Percentiles rank a stretch among this genome's conserved stretches.
Conservation (phyloP, 164 flowering plant genomes). For the Liriodendron chinense region DNA sequence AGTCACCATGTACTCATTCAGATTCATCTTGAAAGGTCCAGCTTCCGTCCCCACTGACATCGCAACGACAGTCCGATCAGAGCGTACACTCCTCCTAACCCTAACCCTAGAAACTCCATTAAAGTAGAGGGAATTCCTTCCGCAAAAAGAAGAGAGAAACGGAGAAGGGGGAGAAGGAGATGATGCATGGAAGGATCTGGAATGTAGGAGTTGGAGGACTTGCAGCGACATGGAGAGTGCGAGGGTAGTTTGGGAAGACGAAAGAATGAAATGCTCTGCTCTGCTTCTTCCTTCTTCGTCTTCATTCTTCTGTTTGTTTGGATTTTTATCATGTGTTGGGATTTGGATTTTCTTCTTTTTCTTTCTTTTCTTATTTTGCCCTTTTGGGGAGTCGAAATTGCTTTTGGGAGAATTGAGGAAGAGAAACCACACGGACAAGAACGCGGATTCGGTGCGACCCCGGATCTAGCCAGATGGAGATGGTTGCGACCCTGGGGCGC, state of each 20-base stretch:
- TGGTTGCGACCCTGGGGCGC: too few species aligned
- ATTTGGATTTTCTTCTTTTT: background rate
- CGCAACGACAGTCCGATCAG: constrained; percentile 33
- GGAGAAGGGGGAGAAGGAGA: background rate
- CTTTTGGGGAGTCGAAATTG: background rate
- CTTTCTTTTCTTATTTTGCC: background rate
- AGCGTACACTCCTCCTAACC: constrained; percentile 3
- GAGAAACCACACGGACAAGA: background rate
- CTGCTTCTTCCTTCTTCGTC: background rate
- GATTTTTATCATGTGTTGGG: background rate
- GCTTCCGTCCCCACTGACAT: constrained; percentile 30
- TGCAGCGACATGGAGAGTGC: constrained; percentile 1
- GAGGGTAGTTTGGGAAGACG: background rate
- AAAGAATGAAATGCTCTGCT: background rate
- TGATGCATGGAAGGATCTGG: constrained; percentile 1
- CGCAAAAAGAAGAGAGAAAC: constrained; percentile 3
- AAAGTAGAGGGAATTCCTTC: background rate
- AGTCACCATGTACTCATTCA: constrained; percentile 93
- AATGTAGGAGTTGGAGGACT: background rate
- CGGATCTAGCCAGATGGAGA: too few species aligned
- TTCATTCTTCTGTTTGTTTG: background rate
- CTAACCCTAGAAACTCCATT: constrained; percentile 1
- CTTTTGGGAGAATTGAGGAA: background rate
- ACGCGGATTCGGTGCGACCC: background rate
- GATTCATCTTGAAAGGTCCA: constrained; percentile 52